Evolutionary conservation across 2,329 filamentous ascomycete species (phyloP), one percentile per base, ranked within the genome.

Genomic region (Aspergillus tamarii): DNA sequence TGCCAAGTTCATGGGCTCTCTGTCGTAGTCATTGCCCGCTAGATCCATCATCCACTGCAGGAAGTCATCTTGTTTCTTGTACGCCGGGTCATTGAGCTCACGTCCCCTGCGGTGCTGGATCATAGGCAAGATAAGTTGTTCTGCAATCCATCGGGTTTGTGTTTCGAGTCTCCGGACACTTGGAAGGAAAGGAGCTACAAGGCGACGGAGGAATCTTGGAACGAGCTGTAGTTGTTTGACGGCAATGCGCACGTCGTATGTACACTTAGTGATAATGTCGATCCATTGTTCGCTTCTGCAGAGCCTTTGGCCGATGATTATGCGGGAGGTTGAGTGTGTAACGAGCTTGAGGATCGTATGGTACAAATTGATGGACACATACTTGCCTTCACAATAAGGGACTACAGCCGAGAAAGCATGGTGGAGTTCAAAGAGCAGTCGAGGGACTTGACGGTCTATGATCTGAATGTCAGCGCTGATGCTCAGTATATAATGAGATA

Each of bases 271-370:
- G 41, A 73, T 67, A 3, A 74, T 70, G 0, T 72, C 61, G 19
- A 81, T 68, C 80, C 81, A 83, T 59, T 75, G 68, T 60, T 75
- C 68, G 61, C 81, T 78, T 28, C 73, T 72, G 58, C 76, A 77
- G 8, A 80, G 67, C 7, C 66, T 63, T 4, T 75, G 69, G 21
- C 81, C 79, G 34, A 79, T 73, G 58, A 82, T 78, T 46, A 83
- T 72, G 21, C 80, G 74, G 0, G 77, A 76, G 1, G 78, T 79
- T 7, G 81, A 69, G 19, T 80, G 76, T 11, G 77, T 73, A 34
- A 82, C 73, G 7, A 82, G 66, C 1, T 72, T 67, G 0, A 75
- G 71, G 39, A 80, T 70, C 59, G 71, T 61, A 10, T 70, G 48
- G 34, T 72, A 71, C 12, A 72, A 59, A 6, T 71, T 67, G 41